Evolutionary conservation across 2,329 filamentous ascomycete species (phyloP).

Genomic region (Penicillium glabrum): DNA sequence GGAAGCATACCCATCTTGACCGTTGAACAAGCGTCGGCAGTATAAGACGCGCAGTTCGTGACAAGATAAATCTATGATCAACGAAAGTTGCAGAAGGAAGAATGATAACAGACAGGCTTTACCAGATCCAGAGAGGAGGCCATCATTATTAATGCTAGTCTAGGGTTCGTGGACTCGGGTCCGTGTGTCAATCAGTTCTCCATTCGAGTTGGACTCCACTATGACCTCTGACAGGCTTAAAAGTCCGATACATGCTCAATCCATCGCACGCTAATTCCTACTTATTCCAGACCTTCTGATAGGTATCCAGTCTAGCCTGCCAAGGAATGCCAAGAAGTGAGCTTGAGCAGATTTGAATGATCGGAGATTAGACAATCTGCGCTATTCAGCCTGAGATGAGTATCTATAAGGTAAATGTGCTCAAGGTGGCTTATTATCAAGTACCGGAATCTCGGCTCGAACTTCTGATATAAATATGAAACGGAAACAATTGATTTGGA

Average conservation of each 20-base stretch:
- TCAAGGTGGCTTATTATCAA: neutral
- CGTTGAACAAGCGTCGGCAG: neutral
- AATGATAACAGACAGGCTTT: neutral
- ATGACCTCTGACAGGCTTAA: neutral
- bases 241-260: conserved; percentile 1
- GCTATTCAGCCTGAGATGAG: neutral
- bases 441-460: neutral
- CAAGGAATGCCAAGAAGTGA: neutral
- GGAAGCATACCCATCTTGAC: conserved; percentile 18
- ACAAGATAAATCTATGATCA: neutral
- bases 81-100: neutral
- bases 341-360: neutral
- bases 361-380: neutral
- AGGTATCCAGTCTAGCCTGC: neutral
- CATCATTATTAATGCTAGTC: conserved; percentile 10
- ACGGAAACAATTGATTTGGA: neutral
- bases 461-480: neutral
- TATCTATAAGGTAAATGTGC: neutral
- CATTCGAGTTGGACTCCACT: neutral
- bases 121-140: neutral
- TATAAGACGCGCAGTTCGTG: neutral
- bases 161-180: neutral
- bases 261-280: neutral
- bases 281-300: neutral
- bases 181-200: neutral